Evolutionary conservation across 441 rosid species (phyloP), one percentile per base, ranked within the genome.

Genomic region (Euphorbia celastroides): DNA sequence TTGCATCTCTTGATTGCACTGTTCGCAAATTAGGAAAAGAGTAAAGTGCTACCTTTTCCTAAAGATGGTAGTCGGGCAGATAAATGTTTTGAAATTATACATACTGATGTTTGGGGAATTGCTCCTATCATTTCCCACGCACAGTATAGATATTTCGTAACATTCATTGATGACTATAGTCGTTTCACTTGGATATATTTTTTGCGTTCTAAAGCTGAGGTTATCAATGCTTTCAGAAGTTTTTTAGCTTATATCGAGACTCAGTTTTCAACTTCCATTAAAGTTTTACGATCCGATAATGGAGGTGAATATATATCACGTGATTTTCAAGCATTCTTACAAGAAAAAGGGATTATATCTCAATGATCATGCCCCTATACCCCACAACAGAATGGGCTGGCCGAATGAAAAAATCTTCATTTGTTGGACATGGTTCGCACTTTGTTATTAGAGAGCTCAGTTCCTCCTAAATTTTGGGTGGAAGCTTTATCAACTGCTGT

Each of bases 21-120:
- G 25, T 51, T 31, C 55, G 69, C 14, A 65, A 54, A 34, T 25
- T 54, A 17, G 61, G 69, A 27, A 65, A 65, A 38, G n/a, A 54
- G 61, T 58, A 58, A 58, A 16, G 32, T 16, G 7, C 10, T 58
- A 4, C 51, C 69, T 12, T 65, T 65, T 52, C 50, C 41, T 55
- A 1, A 19, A 13, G 14, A 1, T 66, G 17, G 70, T 12, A 34
- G 51, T 66, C 22, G 25, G 34, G 69, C 34, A 9, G 30, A 5
- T 5, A 5, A 0, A 26, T 58, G 25, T 13, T 58, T 58, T 30
- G 42, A 30, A 7, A 58, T 58, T 5, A 58, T 58, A 0, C 42
- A 58, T n/a, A 30, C 23, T 31, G 62, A 58, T 23, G 42, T 30
- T 30, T 17, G 23, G 62, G 62, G 42, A 2, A 31, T 58, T 30